Conservation (phyloP, 164 flowering plant genomes). For the Stephania japonica region DNA sequence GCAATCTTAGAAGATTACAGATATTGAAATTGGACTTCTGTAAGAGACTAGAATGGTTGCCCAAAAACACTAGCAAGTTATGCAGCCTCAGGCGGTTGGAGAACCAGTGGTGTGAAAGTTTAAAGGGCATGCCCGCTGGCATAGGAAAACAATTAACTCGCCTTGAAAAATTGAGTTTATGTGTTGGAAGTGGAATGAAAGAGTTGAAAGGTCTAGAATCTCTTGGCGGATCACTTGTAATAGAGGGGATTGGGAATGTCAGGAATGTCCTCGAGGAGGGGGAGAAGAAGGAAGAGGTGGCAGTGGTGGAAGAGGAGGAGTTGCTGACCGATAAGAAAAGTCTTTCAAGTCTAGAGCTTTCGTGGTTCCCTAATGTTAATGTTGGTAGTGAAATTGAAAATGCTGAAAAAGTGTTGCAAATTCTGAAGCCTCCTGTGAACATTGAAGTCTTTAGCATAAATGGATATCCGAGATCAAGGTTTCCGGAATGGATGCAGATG, state of each 20-base stretch:
- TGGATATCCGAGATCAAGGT: neutral
- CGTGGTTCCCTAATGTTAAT: neutral
- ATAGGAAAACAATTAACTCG: constrained; percentile 2
- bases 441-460: neutral
- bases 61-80: neutral
- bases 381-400: neutral
- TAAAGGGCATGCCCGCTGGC: constrained; percentile 5
- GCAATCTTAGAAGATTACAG: constrained; percentile 4
- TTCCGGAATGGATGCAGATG: neutral
- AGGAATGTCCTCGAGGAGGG: neutral
- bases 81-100: constrained; percentile 9
- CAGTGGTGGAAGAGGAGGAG: neutral
- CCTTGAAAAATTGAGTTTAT: neutral
- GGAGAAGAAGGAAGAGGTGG: too few relatives aligned
- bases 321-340: neutral
- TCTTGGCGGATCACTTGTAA: constrained; percentile 5
- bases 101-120: neutral
- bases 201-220: constrained; percentile 6
- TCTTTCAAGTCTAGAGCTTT: neutral
- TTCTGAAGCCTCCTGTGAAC: neutral
- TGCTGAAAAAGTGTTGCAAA: neutral
- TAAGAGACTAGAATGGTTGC: neutral
- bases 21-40: neutral
- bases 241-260: constrained; percentile 1
- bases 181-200: neutral